These are phyloP conservation scores for Delphinella strobiligena DNA, from an alignment of 2,329 filamentous ascomycete species.

Conservation along the genomic window DNA sequence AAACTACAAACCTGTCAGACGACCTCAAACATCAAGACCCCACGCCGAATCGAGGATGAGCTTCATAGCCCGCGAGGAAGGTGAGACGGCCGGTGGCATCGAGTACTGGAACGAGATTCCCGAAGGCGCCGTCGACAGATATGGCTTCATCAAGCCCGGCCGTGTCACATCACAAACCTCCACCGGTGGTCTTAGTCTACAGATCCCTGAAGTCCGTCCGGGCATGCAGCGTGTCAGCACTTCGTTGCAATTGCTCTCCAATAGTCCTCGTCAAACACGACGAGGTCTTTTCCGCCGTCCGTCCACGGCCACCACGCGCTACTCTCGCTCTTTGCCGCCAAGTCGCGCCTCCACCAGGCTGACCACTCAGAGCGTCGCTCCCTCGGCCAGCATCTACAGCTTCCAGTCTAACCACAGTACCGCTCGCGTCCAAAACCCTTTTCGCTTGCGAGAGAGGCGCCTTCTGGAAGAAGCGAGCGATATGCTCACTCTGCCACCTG, in stretches of 20 bases:
- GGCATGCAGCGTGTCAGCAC: slow-evolving; percentile 48
- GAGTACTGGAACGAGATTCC: slow-evolving; percentile 54
- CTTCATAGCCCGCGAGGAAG: slow-evolving; percentile 36
- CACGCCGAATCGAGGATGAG: slow-evolving; percentile 10
- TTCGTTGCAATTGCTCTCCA: slow-evolving; percentile 43
- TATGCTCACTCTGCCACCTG: slow-evolving; percentile 50
- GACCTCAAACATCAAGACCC: slow-evolving; percentile 1
- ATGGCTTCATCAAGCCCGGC: slow-evolving; percentile 48
- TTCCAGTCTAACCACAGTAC: slow-evolving; percentile 23
- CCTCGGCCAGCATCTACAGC: slow-evolving; percentile 19
- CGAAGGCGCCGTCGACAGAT: slow-evolving; percentile 49
- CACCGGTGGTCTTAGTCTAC: neutral
- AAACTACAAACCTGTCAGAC: slow-evolving; percentile 7
- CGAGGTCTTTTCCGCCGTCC: slow-evolving; percentile 35
- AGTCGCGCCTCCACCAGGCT: slow-evolving; percentile 10
- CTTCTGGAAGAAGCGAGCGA: slow-evolving; percentile 49
- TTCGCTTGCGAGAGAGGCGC: slow-evolving; percentile 41
- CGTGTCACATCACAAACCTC: slow-evolving; percentile 24
- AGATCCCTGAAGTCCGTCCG: slow-evolving; percentile 20
- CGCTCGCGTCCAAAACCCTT: slow-evolving; percentile 15
- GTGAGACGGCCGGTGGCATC: slow-evolving; percentile 49
- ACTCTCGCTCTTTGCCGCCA: slow-evolving; percentile 22
- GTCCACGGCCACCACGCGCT: slow-evolving; percentile 31
- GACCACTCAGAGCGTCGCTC: slow-evolving; percentile 17
- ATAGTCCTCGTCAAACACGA: slow-evolving; percentile 42